Conservation (phyloP, 2,329 filamentous ascomycete species). For the Apiospora sp. region DNA sequence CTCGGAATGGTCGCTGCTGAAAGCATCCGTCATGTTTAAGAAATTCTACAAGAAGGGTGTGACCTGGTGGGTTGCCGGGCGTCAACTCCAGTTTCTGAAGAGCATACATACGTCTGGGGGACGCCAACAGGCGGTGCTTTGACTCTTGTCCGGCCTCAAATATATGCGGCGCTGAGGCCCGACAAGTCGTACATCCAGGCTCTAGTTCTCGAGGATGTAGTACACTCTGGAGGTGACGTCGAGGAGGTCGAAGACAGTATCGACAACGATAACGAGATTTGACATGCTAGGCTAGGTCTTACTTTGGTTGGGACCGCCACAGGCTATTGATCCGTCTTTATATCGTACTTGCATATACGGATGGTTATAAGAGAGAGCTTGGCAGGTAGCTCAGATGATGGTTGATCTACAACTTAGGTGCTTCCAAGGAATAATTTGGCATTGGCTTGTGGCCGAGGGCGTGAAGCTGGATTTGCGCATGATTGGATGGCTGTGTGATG, state of each 20-base stretch:
- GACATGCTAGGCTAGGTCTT: not conserved
- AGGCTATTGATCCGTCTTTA: not conserved
- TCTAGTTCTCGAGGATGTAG: not conserved
- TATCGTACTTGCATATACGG: not conserved
- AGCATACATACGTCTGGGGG: not conserved
- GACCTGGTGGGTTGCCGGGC: conserved; percentile 23
- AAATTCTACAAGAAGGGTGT: not conserved
- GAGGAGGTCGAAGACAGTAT: not conserved
- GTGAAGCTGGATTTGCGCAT: not conserved
- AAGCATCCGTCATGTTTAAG: conserved; percentile 23
- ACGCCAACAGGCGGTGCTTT: not conserved
- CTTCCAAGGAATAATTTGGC: not conserved
- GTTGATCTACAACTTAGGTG: not conserved
- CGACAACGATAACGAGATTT: conserved; percentile 6
- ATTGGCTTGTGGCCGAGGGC: not conserved
- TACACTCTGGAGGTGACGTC: not conserved
- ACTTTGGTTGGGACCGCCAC: not conserved
- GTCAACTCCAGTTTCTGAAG: conserved; percentile 15
- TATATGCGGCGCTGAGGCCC: conserved; percentile 48
- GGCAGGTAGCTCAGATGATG: not conserved
- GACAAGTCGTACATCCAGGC: conserved; percentile 38
- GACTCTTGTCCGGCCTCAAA: conserved; percentile 26
- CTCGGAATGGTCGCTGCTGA: conserved; percentile 21
- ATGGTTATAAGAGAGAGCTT: not conserved
- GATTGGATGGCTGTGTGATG: not conserved